Evolutionary conservation across 106 monocot species (phyloP).

Genomic region (Allium cepa): DNA sequence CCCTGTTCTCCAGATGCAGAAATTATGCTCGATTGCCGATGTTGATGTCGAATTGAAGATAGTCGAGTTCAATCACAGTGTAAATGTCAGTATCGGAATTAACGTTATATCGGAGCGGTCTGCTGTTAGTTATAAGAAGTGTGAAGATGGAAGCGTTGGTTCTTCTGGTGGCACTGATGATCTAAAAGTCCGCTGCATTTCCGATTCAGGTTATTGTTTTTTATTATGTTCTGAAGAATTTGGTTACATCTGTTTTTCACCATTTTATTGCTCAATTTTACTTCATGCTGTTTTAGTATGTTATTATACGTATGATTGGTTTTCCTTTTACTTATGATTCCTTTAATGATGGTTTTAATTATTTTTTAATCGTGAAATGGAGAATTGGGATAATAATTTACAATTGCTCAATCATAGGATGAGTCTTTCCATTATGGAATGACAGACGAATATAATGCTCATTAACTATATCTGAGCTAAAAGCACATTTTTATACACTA

Average conservation of each 20-base stretch:
- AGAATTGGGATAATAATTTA: too few relatives aligned
- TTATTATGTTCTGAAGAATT: slow-evolving; percentile 4
- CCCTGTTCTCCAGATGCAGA: too few relatives aligned
- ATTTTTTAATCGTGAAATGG: neutral
- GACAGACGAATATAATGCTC: too few relatives aligned
- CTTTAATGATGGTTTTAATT: neutral
- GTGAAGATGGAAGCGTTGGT: slow-evolving; percentile 3
- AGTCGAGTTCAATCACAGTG: too few relatives aligned
- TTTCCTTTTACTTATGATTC: neutral
- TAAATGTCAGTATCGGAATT: too few relatives aligned
- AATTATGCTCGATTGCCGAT: too few relatives aligned
- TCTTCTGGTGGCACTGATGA: slow-evolving; percentile 29
- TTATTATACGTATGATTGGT: neutral
- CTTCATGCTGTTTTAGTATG: neutral
- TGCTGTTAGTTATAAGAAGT: neutral
- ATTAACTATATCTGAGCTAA: too few relatives aligned
- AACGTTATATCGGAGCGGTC: neutral
- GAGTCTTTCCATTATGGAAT: too few relatives aligned
- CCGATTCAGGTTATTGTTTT: too few relatives aligned
- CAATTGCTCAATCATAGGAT: too few relatives aligned
- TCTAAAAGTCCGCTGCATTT: slow-evolving; percentile 10
- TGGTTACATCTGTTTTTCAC: slow-evolving; percentile 5
- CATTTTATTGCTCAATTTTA: neutral
- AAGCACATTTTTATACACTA: too few relatives aligned
- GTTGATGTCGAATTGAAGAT: too few relatives aligned